These are phyloP conservation scores for Colletotrichum salicis DNA, from an alignment of 2,329 filamentous ascomycete genomes.

Conservation along the genomic window DNA sequence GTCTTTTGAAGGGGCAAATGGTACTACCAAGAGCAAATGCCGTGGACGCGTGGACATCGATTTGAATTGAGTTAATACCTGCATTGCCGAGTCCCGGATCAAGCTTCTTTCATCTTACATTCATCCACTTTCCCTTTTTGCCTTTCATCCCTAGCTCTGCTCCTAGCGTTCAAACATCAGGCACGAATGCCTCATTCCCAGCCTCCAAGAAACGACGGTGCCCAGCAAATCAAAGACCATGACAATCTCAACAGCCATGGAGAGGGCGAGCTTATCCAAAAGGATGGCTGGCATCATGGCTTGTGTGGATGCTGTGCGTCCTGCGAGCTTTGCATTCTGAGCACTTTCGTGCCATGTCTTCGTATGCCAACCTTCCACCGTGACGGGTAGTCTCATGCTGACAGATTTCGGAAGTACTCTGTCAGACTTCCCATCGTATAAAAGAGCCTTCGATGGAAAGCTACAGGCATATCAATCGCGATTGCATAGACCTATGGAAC, in stretches of 20 bases:
- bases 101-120: not conserved
- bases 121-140: not conserved
- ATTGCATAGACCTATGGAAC: not conserved
- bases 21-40: not conserved
- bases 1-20: not conserved
- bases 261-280: not conserved
- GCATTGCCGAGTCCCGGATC: not conserved
- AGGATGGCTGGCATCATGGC: not conserved
- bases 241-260: not conserved
- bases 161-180: not conserved
- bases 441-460: not conserved
- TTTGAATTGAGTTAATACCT: not conserved
- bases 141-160: not conserved
- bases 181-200: not conserved
- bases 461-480: not conserved
- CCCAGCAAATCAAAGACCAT: not conserved
- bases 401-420: not conserved
- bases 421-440: not conserved
- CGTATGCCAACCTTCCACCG: not conserved
- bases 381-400: not conserved
- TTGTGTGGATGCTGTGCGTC: not conserved
- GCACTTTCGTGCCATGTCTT: not conserved
- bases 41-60: not conserved
- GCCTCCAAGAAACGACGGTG: not conserved
- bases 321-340: not conserved